Conservation (phyloP, 2,329 filamentous ascomycete genomes). For the Colletotrichum tropicale region DNA sequence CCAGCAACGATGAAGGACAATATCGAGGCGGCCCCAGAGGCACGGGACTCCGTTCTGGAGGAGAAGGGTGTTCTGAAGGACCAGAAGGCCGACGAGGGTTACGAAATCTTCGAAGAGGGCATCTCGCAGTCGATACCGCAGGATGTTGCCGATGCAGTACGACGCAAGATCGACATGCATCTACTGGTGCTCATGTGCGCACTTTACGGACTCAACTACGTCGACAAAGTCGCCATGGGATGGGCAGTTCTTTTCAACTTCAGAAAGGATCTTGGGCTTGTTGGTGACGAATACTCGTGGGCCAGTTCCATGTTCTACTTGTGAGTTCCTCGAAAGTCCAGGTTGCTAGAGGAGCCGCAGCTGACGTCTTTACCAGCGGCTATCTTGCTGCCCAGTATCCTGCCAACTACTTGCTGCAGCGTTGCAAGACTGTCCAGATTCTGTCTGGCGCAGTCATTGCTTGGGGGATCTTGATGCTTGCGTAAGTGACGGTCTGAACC, state of each 20-base stretch:
- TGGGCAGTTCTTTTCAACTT: conserved; percentile 29
- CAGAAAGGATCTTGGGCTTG: conserved; percentile 23
- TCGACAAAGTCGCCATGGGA: conserved; percentile 26
- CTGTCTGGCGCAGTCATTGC: conserved; percentile 17
- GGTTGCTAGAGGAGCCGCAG: not conserved
- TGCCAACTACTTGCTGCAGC: conserved; percentile 15
- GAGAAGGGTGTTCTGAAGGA: conserved; percentile 9
- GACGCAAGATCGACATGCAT: conserved; percentile 21
- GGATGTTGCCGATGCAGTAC: conserved; percentile 21
- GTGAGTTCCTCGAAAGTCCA: not conserved
- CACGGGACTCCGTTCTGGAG: not conserved
- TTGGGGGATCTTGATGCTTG: conserved; percentile 24
- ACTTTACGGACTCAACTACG: conserved; percentile 27
- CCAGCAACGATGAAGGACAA: not conserved
- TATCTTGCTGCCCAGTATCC: not conserved
- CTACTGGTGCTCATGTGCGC: conserved; percentile 26
- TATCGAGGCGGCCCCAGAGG: not conserved
- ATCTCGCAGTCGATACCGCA: conserved; percentile 1
- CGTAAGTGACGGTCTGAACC: not conserved
- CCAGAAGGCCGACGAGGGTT: not conserved
- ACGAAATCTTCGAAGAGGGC: not conserved
- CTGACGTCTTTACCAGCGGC: not conserved
- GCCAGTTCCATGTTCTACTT: not conserved
- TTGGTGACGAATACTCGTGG: conserved; percentile 7
- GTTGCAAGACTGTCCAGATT: conserved; percentile 22